phyloP scores from a whole-genome alignment of 257 asterid genomes.

The Rehmannia glutinosa region DNA sequence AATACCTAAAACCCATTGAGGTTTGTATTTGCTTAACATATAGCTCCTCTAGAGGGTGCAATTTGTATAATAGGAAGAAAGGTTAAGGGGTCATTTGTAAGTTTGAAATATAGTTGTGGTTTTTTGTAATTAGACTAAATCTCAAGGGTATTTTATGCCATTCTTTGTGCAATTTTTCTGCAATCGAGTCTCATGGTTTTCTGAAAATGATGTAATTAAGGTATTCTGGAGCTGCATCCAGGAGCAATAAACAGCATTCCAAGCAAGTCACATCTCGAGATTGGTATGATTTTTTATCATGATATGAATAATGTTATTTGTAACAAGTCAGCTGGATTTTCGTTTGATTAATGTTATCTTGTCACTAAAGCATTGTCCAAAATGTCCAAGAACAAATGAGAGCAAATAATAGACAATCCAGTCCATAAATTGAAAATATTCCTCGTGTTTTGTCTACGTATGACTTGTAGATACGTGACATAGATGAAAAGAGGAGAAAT shows the following conservation, averaged over 20 bases:
- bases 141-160: neutral
- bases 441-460: neutral
- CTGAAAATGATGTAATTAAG: slow-evolving; percentile 26
- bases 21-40: neutral
- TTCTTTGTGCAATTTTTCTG: neutral
- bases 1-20: neutral
- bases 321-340: neutral
- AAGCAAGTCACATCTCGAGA: slow-evolving; percentile 87
- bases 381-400: no score
- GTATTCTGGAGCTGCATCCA: slow-evolving; percentile 92
- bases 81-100: neutral
- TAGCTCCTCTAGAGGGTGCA: neutral
- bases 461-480: slow-evolving; percentile 72
- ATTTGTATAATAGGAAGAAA: no score
- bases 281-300: slow-evolving; percentile 40
- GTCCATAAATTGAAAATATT: neutral
- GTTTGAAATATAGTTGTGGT: no score
- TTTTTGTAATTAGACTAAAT: neutral
- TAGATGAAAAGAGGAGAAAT: slow-evolving; percentile 76
- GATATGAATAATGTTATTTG: neutral
- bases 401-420: neutral
- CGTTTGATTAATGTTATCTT: neutral
- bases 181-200: neutral
- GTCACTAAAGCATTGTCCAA: neutral
- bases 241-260: slow-evolving; percentile 99